These are phyloP conservation scores for Candida cerambycidarum DNA, from an alignment of 805 yeast genomes.

Conservation along the genomic window DNA sequence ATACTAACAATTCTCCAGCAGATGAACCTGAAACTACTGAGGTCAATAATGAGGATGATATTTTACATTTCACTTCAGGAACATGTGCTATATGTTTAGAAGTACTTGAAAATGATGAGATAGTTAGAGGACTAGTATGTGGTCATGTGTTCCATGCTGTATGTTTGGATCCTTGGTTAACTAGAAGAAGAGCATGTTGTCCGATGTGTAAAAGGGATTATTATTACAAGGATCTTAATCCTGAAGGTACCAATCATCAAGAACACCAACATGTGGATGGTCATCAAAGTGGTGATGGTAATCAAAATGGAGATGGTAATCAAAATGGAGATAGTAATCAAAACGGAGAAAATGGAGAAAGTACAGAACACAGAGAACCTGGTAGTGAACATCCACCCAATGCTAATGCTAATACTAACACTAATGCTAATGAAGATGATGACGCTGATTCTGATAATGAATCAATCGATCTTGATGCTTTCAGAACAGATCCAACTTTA, in stretches of 20 bases:
- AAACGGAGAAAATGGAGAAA: constrained; percentile 2
- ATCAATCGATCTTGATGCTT: constrained; percentile 28
- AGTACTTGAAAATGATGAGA: constrained; percentile 56
- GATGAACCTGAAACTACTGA: background rate
- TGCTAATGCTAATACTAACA: no score
- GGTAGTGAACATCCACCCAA: no score
- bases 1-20: background rate
- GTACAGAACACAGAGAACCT: background rate
- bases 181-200: constrained; percentile 72
- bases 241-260: background rate
- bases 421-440: no score
- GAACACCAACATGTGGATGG: constrained; percentile 2
- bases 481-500: constrained; percentile 38
- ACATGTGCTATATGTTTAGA: constrained; percentile 80
- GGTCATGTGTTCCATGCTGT: constrained; percentile 81
- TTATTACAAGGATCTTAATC: constrained; percentile 36
- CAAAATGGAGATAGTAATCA: no score
- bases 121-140: constrained; percentile 72
- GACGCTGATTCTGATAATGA: constrained; percentile 17
- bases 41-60: constrained; percentile 7
- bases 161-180: constrained; percentile 82
- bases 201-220: constrained; percentile 80
- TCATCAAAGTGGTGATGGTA: constrained; percentile 2
- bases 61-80: constrained; percentile 59
- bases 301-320: background rate